These are phyloP conservation scores for Eustoma russellianum DNA, from an alignment of 257 asterid genomes.

Conservation along the genomic window DNA sequence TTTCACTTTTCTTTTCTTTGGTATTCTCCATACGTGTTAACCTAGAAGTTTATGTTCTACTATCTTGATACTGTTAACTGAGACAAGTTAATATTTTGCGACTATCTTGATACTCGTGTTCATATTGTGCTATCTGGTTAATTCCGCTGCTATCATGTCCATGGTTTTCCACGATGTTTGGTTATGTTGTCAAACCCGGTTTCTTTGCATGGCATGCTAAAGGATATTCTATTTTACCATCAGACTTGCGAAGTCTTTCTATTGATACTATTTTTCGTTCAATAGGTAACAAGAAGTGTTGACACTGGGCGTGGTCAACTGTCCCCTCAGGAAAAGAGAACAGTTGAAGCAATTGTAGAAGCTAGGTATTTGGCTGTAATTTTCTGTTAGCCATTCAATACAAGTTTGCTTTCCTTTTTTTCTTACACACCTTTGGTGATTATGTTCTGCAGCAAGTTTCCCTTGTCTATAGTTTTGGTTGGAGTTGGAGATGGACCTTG, in stretches of 20 bases:
- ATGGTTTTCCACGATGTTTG: no score
- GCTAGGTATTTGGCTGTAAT: slow-evolving; percentile 49
- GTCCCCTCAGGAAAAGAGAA: slow-evolving; percentile 87
- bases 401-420: background rate
- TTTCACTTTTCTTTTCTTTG: no score
- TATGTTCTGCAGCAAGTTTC: slow-evolving; percentile 60
- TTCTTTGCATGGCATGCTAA: background rate
- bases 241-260: no score
- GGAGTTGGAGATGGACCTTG: slow-evolving; percentile 99
- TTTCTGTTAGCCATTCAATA: background rate
- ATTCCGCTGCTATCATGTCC: no score
- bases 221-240: background rate
- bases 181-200: no score
- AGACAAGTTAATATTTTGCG: no score
- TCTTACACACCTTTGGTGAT: slow-evolving; percentile 5
- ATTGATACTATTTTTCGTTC: slow-evolving; percentile 3
- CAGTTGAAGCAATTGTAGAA: slow-evolving; percentile 87
- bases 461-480: slow-evolving; percentile 80
- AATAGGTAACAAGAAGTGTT: slow-evolving; percentile 89
- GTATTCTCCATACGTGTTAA: no score
- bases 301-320: slow-evolving; percentile 72
- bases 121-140: no score
- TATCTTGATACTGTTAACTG: no score
- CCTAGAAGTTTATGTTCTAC: no score
- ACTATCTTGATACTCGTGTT: no score